Base-by-base conservation (phyloP, 139 green algal genomes). In the Chlamydomonas urium region DNA sequence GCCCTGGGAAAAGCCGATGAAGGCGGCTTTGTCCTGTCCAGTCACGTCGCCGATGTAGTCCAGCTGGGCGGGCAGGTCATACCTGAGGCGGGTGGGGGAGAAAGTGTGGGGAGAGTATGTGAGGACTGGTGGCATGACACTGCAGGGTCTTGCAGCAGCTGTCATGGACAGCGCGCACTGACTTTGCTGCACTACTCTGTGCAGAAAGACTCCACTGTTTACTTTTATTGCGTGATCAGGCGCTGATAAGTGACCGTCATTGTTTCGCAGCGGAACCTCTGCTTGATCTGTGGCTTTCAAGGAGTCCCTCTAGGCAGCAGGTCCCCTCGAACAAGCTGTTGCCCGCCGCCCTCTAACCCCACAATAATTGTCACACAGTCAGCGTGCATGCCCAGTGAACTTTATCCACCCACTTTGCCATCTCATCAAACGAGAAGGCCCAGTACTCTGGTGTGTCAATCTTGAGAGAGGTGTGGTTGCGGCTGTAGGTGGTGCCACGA, bases 381-480 rank as follows among this genome's bases (percentile, higher is more conserved):
- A 8, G n/a, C 65, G 24, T 14, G 74, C 58, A 21, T 8, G 35
- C 34, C 6, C 10, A 6, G 34, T 10, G 19, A 68, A 3, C 4
- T 38, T 21, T n/a, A 67, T n/a, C 37, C 32, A 67, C 60, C 14
- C 37, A 85, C 56, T 47, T 2, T 4, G 73, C 78, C 78, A 87
- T 85, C 32, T 87, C 80, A 60, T 90, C 85, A 74, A 79, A 90
- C 3, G 62, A 77, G 69, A 87, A 90, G n/a, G 62, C 38, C 85
- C 85, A 90, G 50, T 84, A 90, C 26, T 45, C 29, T 3, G 35
- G 42, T 21, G 77, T 56, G 45, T 47, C 45, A 1, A 76, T 34
- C 14, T 66, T 10, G 19, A 86, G 65, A 28, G 0, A 24, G 3
- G 65, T 79, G 72, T 90, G 82, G 35, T 77, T 61, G n/a, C 80